These are phyloP conservation scores for Erysimum pusillum DNA, from an alignment of 441 rosid genomes.

Conservation along the genomic window DNA sequence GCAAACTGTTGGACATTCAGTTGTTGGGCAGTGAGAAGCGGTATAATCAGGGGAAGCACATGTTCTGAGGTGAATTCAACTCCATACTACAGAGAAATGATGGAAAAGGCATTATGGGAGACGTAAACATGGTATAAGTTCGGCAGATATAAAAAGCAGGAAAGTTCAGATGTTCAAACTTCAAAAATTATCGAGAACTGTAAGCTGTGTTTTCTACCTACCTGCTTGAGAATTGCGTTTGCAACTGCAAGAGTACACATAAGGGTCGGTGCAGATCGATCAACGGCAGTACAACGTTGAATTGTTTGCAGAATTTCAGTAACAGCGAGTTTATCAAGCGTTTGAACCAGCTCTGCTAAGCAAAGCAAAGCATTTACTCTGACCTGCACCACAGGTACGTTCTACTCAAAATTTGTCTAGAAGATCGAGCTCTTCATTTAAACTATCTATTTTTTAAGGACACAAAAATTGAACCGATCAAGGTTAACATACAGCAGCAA, in stretches of 20 bases:
- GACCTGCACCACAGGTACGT: slow-evolving; percentile 63
- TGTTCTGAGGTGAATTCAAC: slow-evolving; percentile 85
- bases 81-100: slow-evolving; percentile 66
- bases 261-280: slow-evolving; percentile 92
- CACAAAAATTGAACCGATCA: slow-evolving; percentile 13
- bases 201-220: slow-evolving; percentile 26
- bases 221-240: slow-evolving; percentile 93
- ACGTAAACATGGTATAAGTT: slow-evolving; percentile 25
- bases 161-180: slow-evolving; percentile 22
- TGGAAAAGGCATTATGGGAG: slow-evolving; percentile 30
- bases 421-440: slow-evolving; percentile 9
- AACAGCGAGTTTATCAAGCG: slow-evolving; percentile 80
- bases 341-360: slow-evolving; percentile 78
- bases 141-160: background rate
- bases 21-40: slow-evolving; percentile 90
- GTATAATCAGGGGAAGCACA: slow-evolving; percentile 78
- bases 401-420: slow-evolving; percentile 20
- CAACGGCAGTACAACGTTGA: slow-evolving; percentile 95
- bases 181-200: slow-evolving; percentile 1
- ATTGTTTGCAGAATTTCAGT: slow-evolving; percentile 84
- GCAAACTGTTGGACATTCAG: slow-evolving; percentile 92
- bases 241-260: slow-evolving; percentile 96
- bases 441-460: background rate
- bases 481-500: slow-evolving; percentile 82
- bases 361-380: slow-evolving; percentile 93